These are phyloP conservation scores for Escallonia herrerae DNA, from an alignment of 129 eudicot genomes.

Conservation along the genomic window DNA sequence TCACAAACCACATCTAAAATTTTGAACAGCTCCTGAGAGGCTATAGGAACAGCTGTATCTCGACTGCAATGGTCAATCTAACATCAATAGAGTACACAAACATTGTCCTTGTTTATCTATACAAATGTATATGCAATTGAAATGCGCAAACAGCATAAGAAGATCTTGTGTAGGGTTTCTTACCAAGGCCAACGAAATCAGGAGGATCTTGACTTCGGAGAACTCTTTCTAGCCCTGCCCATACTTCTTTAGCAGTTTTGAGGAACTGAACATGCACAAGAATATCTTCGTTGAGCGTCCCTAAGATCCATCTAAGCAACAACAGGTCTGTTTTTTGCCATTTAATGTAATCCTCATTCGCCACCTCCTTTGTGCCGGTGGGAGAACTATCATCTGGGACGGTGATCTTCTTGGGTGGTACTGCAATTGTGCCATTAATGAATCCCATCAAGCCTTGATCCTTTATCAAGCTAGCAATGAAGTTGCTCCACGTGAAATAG, in stretches of 20 bases:
- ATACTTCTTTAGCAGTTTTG: constrained; percentile 8
- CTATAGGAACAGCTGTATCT: too few relatives aligned
- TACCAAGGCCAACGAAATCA: not conserved
- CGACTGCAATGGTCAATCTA: too few relatives aligned
- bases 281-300: constrained; percentile 2
- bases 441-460: constrained; percentile 4
- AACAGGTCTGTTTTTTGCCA: constrained; percentile 6
- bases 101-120: too few relatives aligned
- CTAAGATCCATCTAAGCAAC: not conserved
- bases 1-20: too few relatives aligned
- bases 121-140: too few relatives aligned
- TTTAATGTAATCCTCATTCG: not conserved
- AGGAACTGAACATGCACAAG: not conserved
- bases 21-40: too few relatives aligned
- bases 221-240: not conserved
- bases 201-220: not conserved
- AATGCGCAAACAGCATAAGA: too few relatives aligned
- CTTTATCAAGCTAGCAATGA: not conserved
- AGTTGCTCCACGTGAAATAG: too few relatives aligned
- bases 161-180: not conserved
- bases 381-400: not conserved
- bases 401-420: not conserved
- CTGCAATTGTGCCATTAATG: constrained; percentile 7
- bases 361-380: not conserved
- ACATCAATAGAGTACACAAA: too few relatives aligned